These are phyloP conservation scores for Podila verticillata DNA, from an alignment of 192 early-diverging fungal species.

Conservation along the genomic window DNA sequence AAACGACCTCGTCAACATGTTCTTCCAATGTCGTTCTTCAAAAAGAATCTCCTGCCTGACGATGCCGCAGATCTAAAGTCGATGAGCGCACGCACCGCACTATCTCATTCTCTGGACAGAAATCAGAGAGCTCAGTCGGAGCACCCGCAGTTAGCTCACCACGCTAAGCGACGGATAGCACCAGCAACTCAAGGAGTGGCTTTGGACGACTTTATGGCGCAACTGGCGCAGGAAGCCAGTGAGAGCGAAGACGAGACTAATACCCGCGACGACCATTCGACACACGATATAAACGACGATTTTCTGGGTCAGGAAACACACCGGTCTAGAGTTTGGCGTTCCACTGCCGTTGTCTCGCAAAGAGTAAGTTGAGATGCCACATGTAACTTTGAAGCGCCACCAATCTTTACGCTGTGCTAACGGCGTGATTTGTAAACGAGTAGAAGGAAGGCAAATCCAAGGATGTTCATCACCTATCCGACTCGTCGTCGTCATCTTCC, in stretches of 20 bases:
- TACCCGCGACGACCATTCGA: background rate
- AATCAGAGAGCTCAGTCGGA: background rate
- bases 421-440: too few relatives aligned
- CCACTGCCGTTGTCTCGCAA: too few relatives aligned
- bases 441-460: too few relatives aligned
- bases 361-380: too few relatives aligned
- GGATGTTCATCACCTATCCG: too few relatives aligned
- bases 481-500: background rate
- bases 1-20: conserved; percentile 6
- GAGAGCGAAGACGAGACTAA: conserved; percentile 10
- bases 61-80: conserved; percentile 14
- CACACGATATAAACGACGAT: background rate
- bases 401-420: too few relatives aligned
- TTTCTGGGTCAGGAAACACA: background rate
- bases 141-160: conserved; percentile 12
- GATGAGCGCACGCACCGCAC: background rate
- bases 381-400: too few relatives aligned
- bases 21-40: conserved; percentile 30
- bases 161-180: conserved; percentile 32
- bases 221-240: conserved; percentile 17
- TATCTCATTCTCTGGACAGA: background rate
- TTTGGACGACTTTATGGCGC: conserved; percentile 25
- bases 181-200: conserved; percentile 1
- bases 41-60: conserved; percentile 12
- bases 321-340: too few relatives aligned